Evolutionary conservation across 2,329 filamentous ascomycete genomes (phyloP), one percentile per base, ranked within the genome.

Genomic region (Sclerotiophoma versabilis): DNA sequence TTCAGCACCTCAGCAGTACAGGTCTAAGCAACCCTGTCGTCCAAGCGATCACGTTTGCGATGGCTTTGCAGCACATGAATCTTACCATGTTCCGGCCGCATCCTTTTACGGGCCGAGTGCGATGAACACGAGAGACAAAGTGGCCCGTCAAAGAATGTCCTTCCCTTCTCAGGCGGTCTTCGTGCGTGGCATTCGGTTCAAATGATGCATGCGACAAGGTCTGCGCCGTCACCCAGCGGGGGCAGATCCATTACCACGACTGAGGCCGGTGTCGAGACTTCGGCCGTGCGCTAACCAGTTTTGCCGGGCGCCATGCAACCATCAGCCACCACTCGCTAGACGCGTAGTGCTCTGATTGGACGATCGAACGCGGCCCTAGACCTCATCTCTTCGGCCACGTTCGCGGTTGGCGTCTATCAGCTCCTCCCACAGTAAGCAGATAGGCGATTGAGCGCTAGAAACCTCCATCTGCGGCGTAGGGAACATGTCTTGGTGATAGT

Each of bases 321-420:
- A 59, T 60, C 59, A 58, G 57, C 63, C 57, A 60, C 51, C 27
- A 38, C 36, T 54, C 45, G 45, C 45, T 60, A 58, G 54, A 51
- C 19, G 30, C 22, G 25, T 25, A 14, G 11, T 32, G 48, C 37
- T 47, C 55, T 62, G 34, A 65, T 67, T 67, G 61, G 64, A 47
- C 53, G 32, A 38, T 26, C 30, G 22, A 14, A 19, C 46, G 45
- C 48, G 38, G 58, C 49, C 47, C 34, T 42, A 41, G 51, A 57
- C 59, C 46, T 52, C 51, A 58, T 50, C 50, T 60, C 54, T 59
- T 50, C 49, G 57, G 52, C 49, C 49, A 59, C 53, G 27, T 52
- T 58, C 51, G 54, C 54, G 58, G 49, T 45, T 57, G 54, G 54
- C 57, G 54, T 57, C 54, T 57, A 60, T 54, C 54, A 59, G 48